phyloP scores from a whole-genome alignment of 805 yeast genomes.

The Candida jianshihensis region DNA sequence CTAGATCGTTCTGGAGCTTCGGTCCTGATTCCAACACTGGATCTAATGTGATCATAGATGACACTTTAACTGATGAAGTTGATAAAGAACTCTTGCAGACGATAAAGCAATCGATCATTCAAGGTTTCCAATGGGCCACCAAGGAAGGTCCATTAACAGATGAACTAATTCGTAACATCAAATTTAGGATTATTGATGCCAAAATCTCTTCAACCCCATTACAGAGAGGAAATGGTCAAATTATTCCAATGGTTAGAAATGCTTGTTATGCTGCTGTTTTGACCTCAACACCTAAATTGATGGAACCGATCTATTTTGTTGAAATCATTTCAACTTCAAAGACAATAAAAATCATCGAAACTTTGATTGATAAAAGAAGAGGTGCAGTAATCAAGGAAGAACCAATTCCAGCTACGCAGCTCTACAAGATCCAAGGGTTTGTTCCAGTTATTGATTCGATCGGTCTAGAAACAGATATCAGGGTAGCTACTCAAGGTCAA shows the following conservation, averaged over 20 bases:
- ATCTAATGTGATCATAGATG: slow-evolving; percentile 57
- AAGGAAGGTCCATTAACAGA: slow-evolving; percentile 91
- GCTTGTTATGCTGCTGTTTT: slow-evolving; percentile 81
- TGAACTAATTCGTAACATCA: slow-evolving; percentile 65
- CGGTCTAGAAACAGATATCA: slow-evolving; percentile 82
- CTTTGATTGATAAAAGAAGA: slow-evolving; percentile 54
- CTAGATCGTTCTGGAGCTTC: slow-evolving; percentile 76
- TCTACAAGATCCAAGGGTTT: slow-evolving; percentile 52
- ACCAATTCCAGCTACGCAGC: slow-evolving; percentile 68
- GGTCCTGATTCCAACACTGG: slow-evolving; percentile 45
- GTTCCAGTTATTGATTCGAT: slow-evolving; percentile 87
- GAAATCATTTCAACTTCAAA: slow-evolving; percentile 47
- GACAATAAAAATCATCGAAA: slow-evolving; percentile 42
- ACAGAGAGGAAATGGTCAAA: slow-evolving; percentile 55
- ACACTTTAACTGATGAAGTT: slow-evolving; percentile 66
- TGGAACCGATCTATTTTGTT: slow-evolving; percentile 76
- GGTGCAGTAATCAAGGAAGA: slow-evolving; percentile 45
- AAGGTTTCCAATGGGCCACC: slow-evolving; percentile 81
- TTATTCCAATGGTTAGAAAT: slow-evolving; percentile 73
- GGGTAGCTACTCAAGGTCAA: slow-evolving; percentile 72
- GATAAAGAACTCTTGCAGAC: slow-evolving; percentile 42
- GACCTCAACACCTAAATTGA: slow-evolving; percentile 66
- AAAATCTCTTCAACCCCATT: slow-evolving; percentile 40
- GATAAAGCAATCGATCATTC: slow-evolving; percentile 49
- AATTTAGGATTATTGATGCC: slow-evolving; percentile 64